Conservation (phyloP, 345 rosid genomes). For the Salix dunnii region DNA sequence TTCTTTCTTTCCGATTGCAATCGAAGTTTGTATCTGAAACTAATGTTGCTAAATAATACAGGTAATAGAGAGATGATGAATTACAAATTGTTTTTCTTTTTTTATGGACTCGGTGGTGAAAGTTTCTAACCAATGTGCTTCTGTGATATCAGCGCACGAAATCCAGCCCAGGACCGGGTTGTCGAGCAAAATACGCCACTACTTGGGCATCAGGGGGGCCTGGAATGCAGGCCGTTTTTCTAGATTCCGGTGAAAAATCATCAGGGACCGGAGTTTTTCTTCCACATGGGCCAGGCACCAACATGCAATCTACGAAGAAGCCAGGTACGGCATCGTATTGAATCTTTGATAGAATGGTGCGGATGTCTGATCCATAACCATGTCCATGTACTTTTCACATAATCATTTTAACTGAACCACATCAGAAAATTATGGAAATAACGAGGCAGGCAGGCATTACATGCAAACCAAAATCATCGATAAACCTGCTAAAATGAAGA, state of each 20-base stretch:
- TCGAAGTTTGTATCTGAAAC: not conserved
- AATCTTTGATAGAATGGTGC: not conserved
- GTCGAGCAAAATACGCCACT: conserved; percentile 8
- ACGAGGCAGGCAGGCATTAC: too few relatives aligned
- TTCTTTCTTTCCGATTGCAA: not conserved
- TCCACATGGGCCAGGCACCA: conserved; percentile 44
- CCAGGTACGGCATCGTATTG: conserved; percentile 40
- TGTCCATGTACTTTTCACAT: too few relatives aligned
- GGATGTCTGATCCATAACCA: not conserved
- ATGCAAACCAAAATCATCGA: too few relatives aligned
- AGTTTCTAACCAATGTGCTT: not conserved
- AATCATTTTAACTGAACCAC: too few relatives aligned
- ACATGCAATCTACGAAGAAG: conserved; percentile 38
- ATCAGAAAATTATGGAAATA: too few relatives aligned
- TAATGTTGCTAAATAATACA: not conserved
- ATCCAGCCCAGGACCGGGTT: conserved; percentile 11
- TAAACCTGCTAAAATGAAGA: not conserved
- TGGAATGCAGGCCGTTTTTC: conserved; percentile 78
- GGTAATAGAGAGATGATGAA: not conserved
- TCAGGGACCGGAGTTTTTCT: conserved; percentile 89
- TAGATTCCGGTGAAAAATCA: conserved; percentile 54
- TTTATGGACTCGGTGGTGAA: not conserved
- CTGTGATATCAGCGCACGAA: conserved; percentile 22
- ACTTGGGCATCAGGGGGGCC: conserved; percentile 41
- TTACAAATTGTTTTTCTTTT: not conserved